These are phyloP conservation scores for Trapa bicornis DNA, from an alignment of 345 rosid species.

Conservation along the genomic window DNA sequence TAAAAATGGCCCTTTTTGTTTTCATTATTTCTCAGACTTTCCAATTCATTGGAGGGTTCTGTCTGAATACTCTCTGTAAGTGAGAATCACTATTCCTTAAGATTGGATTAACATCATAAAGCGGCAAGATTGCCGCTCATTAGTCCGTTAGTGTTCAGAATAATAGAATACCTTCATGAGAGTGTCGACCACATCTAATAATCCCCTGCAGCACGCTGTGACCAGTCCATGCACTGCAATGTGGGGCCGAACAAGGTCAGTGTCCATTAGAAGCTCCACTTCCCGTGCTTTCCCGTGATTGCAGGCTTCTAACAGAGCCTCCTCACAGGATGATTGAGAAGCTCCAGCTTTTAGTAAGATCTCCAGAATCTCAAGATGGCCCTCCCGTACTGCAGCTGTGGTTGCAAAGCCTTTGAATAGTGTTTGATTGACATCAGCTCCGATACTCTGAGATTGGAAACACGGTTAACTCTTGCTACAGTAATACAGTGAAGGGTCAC, in stretches of 20 bases:
- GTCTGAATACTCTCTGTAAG: too few relatives aligned
- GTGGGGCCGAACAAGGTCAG: conserved; percentile 81
- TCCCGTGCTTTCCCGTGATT: conserved; percentile 56
- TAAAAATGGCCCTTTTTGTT: too few relatives aligned
- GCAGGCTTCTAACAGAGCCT: conserved; percentile 78
- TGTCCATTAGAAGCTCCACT: conserved; percentile 67
- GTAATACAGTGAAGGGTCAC: conserved; percentile 6
- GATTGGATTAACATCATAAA: too few relatives aligned
- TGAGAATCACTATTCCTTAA: too few relatives aligned
- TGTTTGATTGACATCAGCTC: conserved; percentile 93
- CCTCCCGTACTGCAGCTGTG: conserved; percentile 88
- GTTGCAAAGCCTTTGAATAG: conserved; percentile 88
- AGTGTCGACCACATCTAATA: conserved; percentile 52
- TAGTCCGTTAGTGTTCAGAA: background rate
- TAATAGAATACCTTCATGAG: conserved; percentile 45
- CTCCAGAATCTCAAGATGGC: conserved; percentile 66
- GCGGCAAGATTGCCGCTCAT: too few relatives aligned
- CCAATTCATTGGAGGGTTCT: too few relatives aligned
- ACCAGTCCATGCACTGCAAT: conserved; percentile 80
- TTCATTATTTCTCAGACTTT: too few relatives aligned
- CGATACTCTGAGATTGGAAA: conserved; percentile 44
- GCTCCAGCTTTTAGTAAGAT: conserved; percentile 85
- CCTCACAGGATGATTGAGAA: conserved; percentile 89
- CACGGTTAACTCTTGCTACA: conserved; percentile 13
- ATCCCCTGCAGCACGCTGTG: conserved; percentile 83